These are phyloP conservation scores for Macrophomina tecta DNA, from an alignment of 2,329 filamentous ascomycete species.

Conservation along the genomic window DNA sequence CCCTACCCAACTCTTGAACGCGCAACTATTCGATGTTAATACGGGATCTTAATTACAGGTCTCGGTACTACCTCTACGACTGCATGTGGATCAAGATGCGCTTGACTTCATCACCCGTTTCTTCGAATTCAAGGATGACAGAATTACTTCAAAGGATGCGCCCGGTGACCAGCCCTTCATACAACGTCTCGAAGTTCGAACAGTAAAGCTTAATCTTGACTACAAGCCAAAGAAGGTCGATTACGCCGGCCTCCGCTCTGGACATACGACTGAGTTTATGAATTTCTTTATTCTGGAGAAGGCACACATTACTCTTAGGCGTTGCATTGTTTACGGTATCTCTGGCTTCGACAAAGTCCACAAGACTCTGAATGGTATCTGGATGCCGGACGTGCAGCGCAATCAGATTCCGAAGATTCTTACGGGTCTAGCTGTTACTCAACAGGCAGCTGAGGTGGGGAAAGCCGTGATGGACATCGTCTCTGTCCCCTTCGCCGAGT, in stretches of 20 bases:
- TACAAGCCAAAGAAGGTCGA: slow-evolving; percentile 99
- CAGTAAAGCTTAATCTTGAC: slow-evolving; percentile 83
- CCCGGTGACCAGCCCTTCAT: slow-evolving; percentile 77
- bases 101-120: slow-evolving; percentile 96
- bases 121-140: slow-evolving; percentile 94
- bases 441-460: slow-evolving; percentile 88
- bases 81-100: slow-evolving; percentile 97
- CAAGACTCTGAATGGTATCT: slow-evolving; percentile 90
- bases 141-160: slow-evolving; percentile 41
- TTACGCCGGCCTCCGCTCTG: slow-evolving; percentile 88
- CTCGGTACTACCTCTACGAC: slow-evolving; percentile 79
- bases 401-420: slow-evolving; percentile 90
- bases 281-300: slow-evolving; percentile 95
- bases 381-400: slow-evolving; percentile 89
- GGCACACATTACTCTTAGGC: slow-evolving; percentile 82
- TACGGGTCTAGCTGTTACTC: slow-evolving; percentile 86
- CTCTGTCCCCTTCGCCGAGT: slow-evolving; percentile 88
- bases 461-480: slow-evolving; percentile 85
- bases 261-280: slow-evolving; percentile 97
- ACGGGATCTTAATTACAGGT: slow-evolving; percentile 44
- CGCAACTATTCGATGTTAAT: slow-evolving; percentile 23
- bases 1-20: slow-evolving; percentile 26
- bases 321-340: slow-evolving; percentile 91
- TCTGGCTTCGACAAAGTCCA: slow-evolving; percentile 90
- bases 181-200: slow-evolving; percentile 85